phyloP scores from a whole-genome alignment of 805 yeast species.

The Nakazawaea ishiwadae region DNA sequence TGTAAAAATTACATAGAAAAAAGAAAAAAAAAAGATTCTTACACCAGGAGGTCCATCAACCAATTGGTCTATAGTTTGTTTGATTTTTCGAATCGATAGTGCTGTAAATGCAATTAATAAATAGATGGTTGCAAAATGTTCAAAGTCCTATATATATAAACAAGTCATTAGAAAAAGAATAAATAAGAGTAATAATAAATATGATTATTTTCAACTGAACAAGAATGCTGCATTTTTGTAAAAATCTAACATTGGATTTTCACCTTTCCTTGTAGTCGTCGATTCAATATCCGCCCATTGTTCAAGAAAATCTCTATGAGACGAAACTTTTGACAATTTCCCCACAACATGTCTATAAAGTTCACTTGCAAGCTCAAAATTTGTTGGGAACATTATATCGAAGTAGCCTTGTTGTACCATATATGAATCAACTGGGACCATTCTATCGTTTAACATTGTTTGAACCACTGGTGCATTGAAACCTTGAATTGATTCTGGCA shows the following conservation, averaged over 20 bases:
- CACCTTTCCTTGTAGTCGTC: conserved; percentile 72
- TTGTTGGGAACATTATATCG: conserved; percentile 84
- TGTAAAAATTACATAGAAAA: no score
- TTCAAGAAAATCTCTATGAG: conserved; percentile 61
- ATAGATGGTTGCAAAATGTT: no score
- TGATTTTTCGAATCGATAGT: no score
- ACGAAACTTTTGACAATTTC: conserved; percentile 44
- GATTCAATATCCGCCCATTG: conserved; percentile 67
- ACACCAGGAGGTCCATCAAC: no score
- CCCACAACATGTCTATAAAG: conserved; percentile 63
- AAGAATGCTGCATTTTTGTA: conserved; percentile 72
- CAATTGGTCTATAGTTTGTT: no score
- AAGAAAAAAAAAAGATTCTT: no score
- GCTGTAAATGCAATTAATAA: no score
- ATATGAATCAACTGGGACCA: conserved; percentile 67
- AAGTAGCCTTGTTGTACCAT: conserved; percentile 85
- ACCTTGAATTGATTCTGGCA: conserved; percentile 50
- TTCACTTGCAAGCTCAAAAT: conserved; percentile 57
- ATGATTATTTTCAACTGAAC: conserved; percentile 33
- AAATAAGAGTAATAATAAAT: no score
- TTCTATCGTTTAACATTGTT: conserved; percentile 60
- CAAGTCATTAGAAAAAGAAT: no score
- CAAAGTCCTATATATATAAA: no score
- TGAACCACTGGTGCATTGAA: conserved; percentile 77
- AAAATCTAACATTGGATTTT: conserved; percentile 77